Evolutionary conservation across 257 asterid genomes (phyloP).

Genomic region (Phtheirospermum japonicum): DNA sequence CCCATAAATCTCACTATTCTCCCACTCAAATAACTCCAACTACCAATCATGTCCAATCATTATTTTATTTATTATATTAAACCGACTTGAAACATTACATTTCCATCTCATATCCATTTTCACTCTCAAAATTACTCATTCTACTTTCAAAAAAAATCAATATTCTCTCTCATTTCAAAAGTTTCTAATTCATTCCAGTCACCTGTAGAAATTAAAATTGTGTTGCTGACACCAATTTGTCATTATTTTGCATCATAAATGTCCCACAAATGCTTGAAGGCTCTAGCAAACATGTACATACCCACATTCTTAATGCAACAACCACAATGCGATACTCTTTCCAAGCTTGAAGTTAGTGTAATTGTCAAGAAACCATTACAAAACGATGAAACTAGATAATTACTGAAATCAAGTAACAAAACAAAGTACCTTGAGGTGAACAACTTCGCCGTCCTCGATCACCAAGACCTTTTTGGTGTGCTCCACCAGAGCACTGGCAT

Average conservation of each 20-base stretch:
- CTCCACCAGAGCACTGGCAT: slow-evolving; percentile 89
- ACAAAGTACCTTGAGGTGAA: slow-evolving; percentile 70
- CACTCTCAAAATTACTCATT: too few relatives aligned
- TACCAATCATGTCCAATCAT: too few relatives aligned
- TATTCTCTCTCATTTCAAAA: too few relatives aligned
- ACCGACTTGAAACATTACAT: too few relatives aligned
- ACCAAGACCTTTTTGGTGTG: slow-evolving; percentile 89
- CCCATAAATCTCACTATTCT: too few relatives aligned
- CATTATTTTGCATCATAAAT: neutral
- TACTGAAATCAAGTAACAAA: slow-evolving; percentile 4
- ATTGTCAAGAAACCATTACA: slow-evolving; percentile 9
- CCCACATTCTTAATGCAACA: neutral
- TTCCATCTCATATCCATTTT: too few relatives aligned
- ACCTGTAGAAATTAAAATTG: too few relatives aligned
- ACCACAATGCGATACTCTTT: neutral
- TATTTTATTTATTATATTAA: too few relatives aligned
- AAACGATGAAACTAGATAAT: neutral
- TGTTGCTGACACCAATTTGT: neutral
- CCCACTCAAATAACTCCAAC: too few relatives aligned
- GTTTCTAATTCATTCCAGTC: too few relatives aligned
- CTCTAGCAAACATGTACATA: slow-evolving; percentile 5
- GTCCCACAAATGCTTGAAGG: neutral
- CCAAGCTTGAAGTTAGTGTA: slow-evolving; percentile 20
- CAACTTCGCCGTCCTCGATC: slow-evolving; percentile 84
- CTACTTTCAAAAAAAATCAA: too few relatives aligned